Percentiles rank a stretch among this genome's conserved stretches.
These are phyloP conservation scores for Brettanomyces nanus DNA, from an alignment of 805 yeast species.

Conservation along the genomic window DNA sequence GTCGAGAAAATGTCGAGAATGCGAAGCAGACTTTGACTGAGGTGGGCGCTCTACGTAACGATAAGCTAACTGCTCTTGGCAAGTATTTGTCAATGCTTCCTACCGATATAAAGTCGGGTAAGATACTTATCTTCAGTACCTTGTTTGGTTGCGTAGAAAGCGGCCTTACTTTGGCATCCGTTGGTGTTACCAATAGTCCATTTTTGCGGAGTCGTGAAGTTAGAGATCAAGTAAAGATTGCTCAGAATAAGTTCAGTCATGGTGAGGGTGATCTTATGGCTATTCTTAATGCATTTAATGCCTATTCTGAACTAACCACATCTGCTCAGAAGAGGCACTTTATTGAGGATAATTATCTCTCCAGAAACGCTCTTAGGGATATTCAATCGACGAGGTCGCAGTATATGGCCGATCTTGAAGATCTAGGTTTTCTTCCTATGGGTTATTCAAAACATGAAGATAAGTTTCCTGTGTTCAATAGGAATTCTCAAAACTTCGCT, in stretches of 20 bases:
- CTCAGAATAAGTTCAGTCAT: constrained; percentile 32
- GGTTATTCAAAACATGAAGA: constrained; percentile 26
- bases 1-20: constrained; percentile 36
- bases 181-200: constrained; percentile 67
- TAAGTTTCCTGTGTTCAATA: constrained; percentile 30
- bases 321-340: constrained; percentile 32
- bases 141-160: constrained; percentile 75
- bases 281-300: constrained; percentile 47
- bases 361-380: constrained; percentile 59
- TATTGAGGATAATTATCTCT: constrained; percentile 49
- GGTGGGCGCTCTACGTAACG: constrained; percentile 60
- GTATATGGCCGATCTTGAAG: constrained; percentile 60
- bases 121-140: constrained; percentile 69
- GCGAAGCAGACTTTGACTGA: constrained; percentile 50
- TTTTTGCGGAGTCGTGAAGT: constrained; percentile 54
- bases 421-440: constrained; percentile 67
- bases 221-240: constrained; percentile 52
- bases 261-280: constrained; percentile 75
- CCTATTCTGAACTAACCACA: constrained; percentile 32
- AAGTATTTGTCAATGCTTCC: constrained; percentile 74
- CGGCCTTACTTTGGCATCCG: constrained; percentile 74
- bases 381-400: constrained; percentile 66
- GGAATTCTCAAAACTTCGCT: constrained; percentile 40
- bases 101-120: constrained; percentile 79
- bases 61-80: constrained; percentile 66